Evolutionary conservation across 2,329 filamentous ascomycete genomes (phyloP).

Genomic region (Berkeleyomyces basicola): DNA sequence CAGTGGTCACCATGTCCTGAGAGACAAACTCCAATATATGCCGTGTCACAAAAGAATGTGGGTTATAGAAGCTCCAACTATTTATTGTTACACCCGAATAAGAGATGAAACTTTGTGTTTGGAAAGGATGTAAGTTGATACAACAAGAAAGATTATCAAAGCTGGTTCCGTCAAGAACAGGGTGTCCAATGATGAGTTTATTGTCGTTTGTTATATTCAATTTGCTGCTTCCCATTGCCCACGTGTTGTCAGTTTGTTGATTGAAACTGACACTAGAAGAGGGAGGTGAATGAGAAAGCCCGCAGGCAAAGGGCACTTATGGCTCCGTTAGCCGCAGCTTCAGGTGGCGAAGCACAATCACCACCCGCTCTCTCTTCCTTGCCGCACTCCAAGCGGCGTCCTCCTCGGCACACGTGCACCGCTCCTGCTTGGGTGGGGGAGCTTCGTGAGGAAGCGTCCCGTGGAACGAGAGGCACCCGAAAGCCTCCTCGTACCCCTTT

Average conservation of each 20-base stretch:
- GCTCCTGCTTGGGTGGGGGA: background rate
- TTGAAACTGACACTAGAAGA: background rate
- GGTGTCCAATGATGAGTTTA: too few species aligned
- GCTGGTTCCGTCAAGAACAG: too few species aligned
- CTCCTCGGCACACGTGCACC: conserved; percentile 5
- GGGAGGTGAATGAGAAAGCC: background rate
- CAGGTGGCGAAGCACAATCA: background rate
- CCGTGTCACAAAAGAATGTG: background rate
- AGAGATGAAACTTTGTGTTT: background rate
- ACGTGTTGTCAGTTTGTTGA: background rate
- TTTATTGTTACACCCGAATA: background rate
- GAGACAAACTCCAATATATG: background rate
- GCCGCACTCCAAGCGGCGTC: background rate
- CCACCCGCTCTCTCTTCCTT: background rate
- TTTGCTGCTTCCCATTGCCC: background rate
- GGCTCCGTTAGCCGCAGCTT: background rate
- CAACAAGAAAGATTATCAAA: background rate
- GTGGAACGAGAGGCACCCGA: background rate
- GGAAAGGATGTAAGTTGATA: background rate
- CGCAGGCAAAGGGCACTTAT: background rate
- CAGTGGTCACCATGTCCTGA: background rate
- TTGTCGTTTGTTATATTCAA: background rate
- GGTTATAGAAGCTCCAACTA: background rate
- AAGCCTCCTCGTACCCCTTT: background rate
- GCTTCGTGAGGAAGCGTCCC: conserved; percentile 3